Conservation (phyloP, 352 stramenopile species). For the Globisporangium abappressorium region DNA sequence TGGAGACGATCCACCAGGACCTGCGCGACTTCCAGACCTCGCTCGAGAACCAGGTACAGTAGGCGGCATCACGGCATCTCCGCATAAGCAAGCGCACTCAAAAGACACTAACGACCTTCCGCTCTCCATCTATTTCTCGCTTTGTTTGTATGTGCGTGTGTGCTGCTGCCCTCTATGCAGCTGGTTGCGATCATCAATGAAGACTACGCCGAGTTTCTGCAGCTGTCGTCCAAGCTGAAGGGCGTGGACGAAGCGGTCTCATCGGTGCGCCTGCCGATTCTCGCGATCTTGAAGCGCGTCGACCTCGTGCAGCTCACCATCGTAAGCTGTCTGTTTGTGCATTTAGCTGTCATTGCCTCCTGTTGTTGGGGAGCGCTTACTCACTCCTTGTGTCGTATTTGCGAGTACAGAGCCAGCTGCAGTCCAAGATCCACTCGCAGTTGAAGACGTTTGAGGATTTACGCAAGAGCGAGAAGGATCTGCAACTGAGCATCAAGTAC, state of each 20-base stretch:
- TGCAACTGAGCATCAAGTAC: conserved; percentile 59
- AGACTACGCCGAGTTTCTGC: conserved; percentile 87
- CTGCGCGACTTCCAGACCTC: conserved; percentile 81
- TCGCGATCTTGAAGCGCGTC: conserved; percentile 76
- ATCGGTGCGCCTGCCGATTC: conserved; percentile 67
- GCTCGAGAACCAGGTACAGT: conserved; percentile 77
- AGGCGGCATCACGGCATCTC: neutral
- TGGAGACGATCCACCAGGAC: conserved; percentile 85
- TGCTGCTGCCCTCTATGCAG: conserved; percentile 12
- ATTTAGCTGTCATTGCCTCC: neutral
- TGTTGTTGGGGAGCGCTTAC: neutral
- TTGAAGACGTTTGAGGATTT: conserved; percentile 43
- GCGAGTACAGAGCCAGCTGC: conserved; percentile 36
- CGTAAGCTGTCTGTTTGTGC: conserved; percentile 24
- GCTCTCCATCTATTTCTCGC: neutral
- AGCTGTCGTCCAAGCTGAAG: conserved; percentile 86
- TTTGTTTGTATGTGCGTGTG: neutral
- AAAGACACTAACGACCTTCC: neutral
- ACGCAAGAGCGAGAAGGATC: conserved; percentile 40
- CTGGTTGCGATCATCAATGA: conserved; percentile 89
- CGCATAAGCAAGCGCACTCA: neutral
- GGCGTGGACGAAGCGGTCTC: conserved; percentile 83
- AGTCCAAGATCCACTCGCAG: conserved; percentile 50
- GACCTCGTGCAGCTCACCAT: conserved; percentile 63
- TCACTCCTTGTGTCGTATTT: neutral